Evolutionary conservation across 106 monocot species (phyloP).

Genomic region (Allium cepa): DNA sequence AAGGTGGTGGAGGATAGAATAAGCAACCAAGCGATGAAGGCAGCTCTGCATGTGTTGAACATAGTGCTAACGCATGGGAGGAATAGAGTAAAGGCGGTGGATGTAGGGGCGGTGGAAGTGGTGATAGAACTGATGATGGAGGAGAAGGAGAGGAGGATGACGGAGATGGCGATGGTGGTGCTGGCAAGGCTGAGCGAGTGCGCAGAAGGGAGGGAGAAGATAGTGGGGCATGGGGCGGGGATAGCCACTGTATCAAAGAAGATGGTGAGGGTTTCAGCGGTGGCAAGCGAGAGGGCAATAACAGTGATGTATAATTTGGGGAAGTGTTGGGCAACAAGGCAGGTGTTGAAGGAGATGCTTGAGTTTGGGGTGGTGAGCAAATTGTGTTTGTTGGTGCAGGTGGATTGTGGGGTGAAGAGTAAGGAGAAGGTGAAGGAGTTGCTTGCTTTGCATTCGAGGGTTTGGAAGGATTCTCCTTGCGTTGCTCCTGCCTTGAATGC

Average conservation of each 20-base stretch:
- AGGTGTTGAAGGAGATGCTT: conserved; percentile 52
- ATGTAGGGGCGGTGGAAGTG: conserved; percentile 28
- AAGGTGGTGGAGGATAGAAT: conserved; percentile 25
- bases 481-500: conserved; percentile 17
- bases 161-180: conserved; percentile 31
- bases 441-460: conserved; percentile 46
- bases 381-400: conserved; percentile 32
- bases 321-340: conserved; percentile 20
- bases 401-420: conserved; percentile 22
- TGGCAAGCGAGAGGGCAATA: conserved; percentile 33
- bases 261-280: conserved; percentile 44
- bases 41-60: conserved; percentile 29
- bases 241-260: conserved; percentile 46
- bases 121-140: conserved; percentile 28
- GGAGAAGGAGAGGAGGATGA: conserved; percentile 10
- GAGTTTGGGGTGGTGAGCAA: conserved; percentile 50
- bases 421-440: conserved; percentile 58
- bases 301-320: conserved; percentile 27
- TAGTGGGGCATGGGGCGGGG: conserved; percentile 42
- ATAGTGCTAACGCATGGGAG: conserved; percentile 20
- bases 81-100: conserved; percentile 31
- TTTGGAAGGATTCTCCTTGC: conserved; percentile 64
- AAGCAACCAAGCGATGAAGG: conserved; percentile 26
- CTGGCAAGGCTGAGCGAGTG: conserved; percentile 34
- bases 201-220: conserved; percentile 46